phyloP scores from a whole-genome alignment of 352 stramenopile genomes.

The Pythium dissotocum region DNA sequence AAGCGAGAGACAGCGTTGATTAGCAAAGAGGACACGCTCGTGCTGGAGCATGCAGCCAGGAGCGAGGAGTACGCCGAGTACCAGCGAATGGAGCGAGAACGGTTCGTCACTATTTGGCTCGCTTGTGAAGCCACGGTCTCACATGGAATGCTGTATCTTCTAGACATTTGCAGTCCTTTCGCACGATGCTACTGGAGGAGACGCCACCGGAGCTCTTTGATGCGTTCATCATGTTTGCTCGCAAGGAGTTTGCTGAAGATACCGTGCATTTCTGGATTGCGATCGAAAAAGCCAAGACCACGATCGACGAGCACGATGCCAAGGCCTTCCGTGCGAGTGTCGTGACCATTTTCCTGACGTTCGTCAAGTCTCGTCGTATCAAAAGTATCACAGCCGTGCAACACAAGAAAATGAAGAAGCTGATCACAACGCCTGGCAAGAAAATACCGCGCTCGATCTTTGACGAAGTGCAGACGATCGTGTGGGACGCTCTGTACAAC shows the following conservation, averaged over 20 bases:
- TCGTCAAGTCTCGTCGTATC: constrained; percentile 61
- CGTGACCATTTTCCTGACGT: constrained; percentile 54
- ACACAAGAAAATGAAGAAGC: constrained; percentile 68
- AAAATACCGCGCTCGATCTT: constrained; percentile 45
- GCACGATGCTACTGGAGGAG: constrained; percentile 41
- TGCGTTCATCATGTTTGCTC: constrained; percentile 46
- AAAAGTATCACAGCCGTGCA: constrained; percentile 65
- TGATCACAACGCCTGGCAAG: constrained; percentile 58
- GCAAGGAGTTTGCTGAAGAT: constrained; percentile 56
- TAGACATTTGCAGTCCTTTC: constrained; percentile 42
- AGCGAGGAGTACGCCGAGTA: constrained; percentile 9
- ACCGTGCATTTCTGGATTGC: constrained; percentile 60
- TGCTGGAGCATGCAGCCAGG: constrained; percentile 7
- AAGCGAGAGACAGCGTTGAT: constrained; percentile 23
- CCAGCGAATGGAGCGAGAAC: constrained; percentile 10
- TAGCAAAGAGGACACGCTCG: constrained; percentile 11
- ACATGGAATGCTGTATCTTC: not conserved
- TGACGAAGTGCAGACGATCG: constrained; percentile 53
- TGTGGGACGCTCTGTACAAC: constrained; percentile 62
- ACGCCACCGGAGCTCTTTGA: constrained; percentile 23
- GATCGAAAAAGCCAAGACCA: constrained; percentile 53
- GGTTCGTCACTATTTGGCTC: constrained; percentile 6
- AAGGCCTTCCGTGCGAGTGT: constrained; percentile 47
- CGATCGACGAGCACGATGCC: constrained; percentile 20
- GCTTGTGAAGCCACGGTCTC: not conserved